phyloP scores from a whole-genome alignment of 23 red algal genomes.

The Gracilaria gracilis region DNA sequence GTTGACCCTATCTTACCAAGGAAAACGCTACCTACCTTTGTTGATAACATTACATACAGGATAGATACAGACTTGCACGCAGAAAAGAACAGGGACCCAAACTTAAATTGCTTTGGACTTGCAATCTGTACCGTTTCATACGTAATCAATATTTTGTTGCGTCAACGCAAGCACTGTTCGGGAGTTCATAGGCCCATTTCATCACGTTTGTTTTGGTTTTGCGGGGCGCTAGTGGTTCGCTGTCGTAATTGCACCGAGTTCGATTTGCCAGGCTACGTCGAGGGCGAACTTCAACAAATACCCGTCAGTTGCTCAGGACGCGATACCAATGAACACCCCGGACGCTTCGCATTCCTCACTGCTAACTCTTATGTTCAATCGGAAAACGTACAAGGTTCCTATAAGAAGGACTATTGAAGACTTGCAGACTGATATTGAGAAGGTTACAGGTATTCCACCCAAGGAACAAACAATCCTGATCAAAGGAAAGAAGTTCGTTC shows the following conservation, averaged over 20 bases:
- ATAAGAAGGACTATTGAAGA: background rate
- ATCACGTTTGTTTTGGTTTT: too few species aligned
- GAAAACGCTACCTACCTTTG: too few species aligned
- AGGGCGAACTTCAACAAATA: background rate
- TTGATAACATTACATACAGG: too few species aligned
- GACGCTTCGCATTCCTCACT: too few species aligned
- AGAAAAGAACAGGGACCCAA: too few species aligned
- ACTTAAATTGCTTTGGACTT: too few species aligned
- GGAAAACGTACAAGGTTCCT: slow-evolving; percentile 20
- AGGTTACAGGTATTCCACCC: background rate
- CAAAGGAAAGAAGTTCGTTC: slow-evolving; percentile 7
- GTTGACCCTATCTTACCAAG: too few species aligned
- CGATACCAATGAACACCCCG: background rate
- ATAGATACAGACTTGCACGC: too few species aligned
- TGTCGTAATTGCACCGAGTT: background rate
- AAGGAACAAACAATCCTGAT: slow-evolving; percentile 23
- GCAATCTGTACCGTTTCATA: too few species aligned
- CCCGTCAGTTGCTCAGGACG: background rate
- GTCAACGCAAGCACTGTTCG: too few species aligned
- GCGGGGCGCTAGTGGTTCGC: background rate
- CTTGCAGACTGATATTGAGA: slow-evolving; percentile 29
- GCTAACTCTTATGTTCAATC: slow-evolving; percentile 12
- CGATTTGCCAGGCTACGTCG: background rate
- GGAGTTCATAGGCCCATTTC: too few species aligned
- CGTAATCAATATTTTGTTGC: too few species aligned